Evolutionary conservation across 1,284 basidiomycete species (phyloP), one percentile per base, ranked within the genome.

Genomic region (Moesziomyces sp.): DNA sequence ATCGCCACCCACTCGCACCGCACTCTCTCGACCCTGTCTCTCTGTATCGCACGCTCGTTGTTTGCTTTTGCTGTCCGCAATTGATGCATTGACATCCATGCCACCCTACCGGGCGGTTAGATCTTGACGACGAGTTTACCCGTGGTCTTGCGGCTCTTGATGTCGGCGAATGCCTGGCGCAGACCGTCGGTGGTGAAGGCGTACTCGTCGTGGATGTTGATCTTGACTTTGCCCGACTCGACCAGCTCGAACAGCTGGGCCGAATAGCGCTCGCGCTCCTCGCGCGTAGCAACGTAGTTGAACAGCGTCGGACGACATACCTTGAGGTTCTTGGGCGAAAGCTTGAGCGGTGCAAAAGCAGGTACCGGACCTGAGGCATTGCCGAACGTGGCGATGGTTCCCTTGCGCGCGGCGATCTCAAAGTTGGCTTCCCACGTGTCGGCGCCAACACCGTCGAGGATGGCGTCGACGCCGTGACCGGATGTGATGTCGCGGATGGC

Each of bases 401-500:
- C 81, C 47, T 81, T 81, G 18, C 77, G 71, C 11, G 79, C 77
- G 62, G 93, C 87, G 81, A 94, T 87, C 80, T 90, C 88, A 84
- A 96, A 93, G 86, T 95, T 88, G 74, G 88, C 88, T 38, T 81
- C 81, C 69, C 74, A 81, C 16, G 81, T 83, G 38, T 76, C 70
- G 59, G 72, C 94, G 10, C 96, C 96, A 24, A 99, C 93, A 46
- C 95, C 94, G 84, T 99, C 95, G 81, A 91, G 97, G 40, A 95
- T 88, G 11, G 89, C 94, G 76, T 94, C 92, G 23, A 80, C 78
- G 10, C 95, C 95, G 77, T 91, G 88, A 2, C 92, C 92, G 53
- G 89, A 88, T 0, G 94, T 95, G 57, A 96, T 86, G n/a, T 5
- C 10, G 16, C 42, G 46, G 56, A 69, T 90, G 87, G 86, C n/a